Base-by-base conservation (phyloP, 371 early-diverging fungal species). In the Mortierella sp. region DNA sequence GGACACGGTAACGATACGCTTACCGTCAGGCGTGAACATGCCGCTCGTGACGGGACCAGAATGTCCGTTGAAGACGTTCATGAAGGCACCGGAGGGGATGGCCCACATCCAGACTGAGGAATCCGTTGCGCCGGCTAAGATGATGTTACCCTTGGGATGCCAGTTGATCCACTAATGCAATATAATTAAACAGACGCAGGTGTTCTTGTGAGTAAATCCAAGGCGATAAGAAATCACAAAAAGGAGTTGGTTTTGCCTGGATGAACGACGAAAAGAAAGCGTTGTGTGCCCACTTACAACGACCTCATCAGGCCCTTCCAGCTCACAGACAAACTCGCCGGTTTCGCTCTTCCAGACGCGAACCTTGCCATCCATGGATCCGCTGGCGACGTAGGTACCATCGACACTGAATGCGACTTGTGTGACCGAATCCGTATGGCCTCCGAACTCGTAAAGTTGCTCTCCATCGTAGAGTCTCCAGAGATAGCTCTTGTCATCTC, bases 101-200 rank as follows among this genome's bases (percentile, higher is more conserved):
- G 92, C 90, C 94, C 94, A 96, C 97, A 98, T 96, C 97, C 97
- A 98, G 52, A 97, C 78, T 3, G 94, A 92, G 1, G 92, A 90
- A 79, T 98, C 99, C 24, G 80, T 83, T 30, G 93, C 87, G 32
- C 98, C 98, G 6, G 93, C 94, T 24, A 97, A 78, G 37, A 99
- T 60, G 21, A 97, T 92, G 56, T 89, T 89, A 44, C 99, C 99
- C 65, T 92, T 89, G 9, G 96, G 96, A 82, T 99, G 99, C 98
- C 98, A 99, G 67, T 92, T 81, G 34, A 97, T 67, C 97, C 98
- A 98, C 87, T 92, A 51, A 56, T 3, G 28, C n/a, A n/a, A n/a
- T n/a, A n/a, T n/a, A n/a, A n/a, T n/a, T n/a, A n/a, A n/a, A n/a
- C n/a, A n/a, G n/a, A n/a, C n/a, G n/a, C n/a, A n/a, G n/a, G n/a